A percentile compares a stretch with the other conserved stretches of the same genome.
Evolutionary conservation across 371 early-diverging fungal genomes (phyloP).

Genomic region (Smittium mucronatum): DNA sequence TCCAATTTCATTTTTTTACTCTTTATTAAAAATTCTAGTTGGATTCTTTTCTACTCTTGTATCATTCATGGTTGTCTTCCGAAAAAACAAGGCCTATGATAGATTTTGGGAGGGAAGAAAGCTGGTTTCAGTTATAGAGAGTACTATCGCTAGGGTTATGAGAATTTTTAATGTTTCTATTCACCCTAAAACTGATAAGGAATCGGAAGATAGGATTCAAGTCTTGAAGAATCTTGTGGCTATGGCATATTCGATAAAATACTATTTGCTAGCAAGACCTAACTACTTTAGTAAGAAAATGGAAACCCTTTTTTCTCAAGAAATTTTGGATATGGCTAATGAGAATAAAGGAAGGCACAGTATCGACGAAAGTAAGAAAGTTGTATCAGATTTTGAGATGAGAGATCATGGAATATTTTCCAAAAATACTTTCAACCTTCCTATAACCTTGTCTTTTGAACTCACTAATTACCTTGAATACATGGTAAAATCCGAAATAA

Average conservation of each 20-base stretch:
- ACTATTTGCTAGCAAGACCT: conserved; percentile 46
- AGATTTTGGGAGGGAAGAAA: conserved; percentile 68
- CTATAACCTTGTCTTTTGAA: background rate
- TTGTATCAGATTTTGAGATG: background rate
- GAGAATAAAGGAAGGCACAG: background rate
- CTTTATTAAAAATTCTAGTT: background rate
- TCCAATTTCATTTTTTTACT: background rate
- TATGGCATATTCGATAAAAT: conserved; percentile 52
- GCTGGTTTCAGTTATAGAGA: conserved; percentile 46
- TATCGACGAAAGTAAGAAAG: background rate
- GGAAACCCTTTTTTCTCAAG: background rate
- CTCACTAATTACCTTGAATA: background rate
- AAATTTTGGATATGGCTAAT: background rate
- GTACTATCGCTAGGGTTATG: conserved; percentile 30
- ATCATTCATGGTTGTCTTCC: conserved; percentile 52
- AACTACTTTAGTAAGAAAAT: conserved; percentile 2
- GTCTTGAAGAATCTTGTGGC: conserved; percentile 44
- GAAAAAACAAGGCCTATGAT: conserved; percentile 63
- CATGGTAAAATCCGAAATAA: background rate
- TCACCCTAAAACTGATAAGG: conserved; percentile 23
- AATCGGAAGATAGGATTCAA: conserved; percentile 25
- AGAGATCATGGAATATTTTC: background rate
- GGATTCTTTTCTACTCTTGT: conserved; percentile 44
- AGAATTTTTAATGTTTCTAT: conserved; percentile 28
- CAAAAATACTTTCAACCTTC: background rate